Base-by-base conservation (phyloP, 805 yeast species). In the Candida maltosa region DNA sequence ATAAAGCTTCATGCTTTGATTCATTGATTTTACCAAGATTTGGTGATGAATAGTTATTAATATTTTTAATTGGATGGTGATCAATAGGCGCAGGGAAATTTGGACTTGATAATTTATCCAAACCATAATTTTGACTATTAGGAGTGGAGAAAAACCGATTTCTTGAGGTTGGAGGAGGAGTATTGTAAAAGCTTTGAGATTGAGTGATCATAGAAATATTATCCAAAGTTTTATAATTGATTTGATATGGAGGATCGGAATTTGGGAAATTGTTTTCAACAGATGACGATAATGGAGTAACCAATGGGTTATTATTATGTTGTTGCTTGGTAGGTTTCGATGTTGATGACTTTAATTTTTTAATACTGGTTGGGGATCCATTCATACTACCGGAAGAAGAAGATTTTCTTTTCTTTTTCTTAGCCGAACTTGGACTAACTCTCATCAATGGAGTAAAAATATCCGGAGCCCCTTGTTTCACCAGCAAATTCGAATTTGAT, bases 381-480 rank as follows among this genome's bases (percentile, higher is more conserved):
- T 11, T 20, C 6, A 15, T 15, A 6, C 32, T 21, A 5, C 20
- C 24, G 9, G 25, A 17, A 24, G 27, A 30, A 15, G 27, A 4
- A 6, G 34, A 6, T 24, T 25, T 7, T 14, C 10, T 16, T n/a
- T 22, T 8, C 9, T 23, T 26, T 24, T 29, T 46, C 20, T 29
- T 32, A 29, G 40, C 35, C 16, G 44, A 25, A 8, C 37, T 56
- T 31, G 70, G 69, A 20, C 59, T 51, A 6, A 68, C 72, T 47
- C 63, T 56, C 71, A 68, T 65, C 36, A 67, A 44, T 2, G 73
- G 71, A 6, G 69, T 66, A 50, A 56, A 66, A 29, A 61, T 49
- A 40, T 68, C 71, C 6, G 73, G 73, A 21, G 62, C 65, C 4
- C 71, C 71, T 39, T 57, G 49, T 40, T 57, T 58, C 28, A 65